Evolutionary conservation across 2,329 filamentous ascomycete genomes (phyloP), one percentile per base, ranked within the genome.

Genomic region (Aspergillus sp.): DNA sequence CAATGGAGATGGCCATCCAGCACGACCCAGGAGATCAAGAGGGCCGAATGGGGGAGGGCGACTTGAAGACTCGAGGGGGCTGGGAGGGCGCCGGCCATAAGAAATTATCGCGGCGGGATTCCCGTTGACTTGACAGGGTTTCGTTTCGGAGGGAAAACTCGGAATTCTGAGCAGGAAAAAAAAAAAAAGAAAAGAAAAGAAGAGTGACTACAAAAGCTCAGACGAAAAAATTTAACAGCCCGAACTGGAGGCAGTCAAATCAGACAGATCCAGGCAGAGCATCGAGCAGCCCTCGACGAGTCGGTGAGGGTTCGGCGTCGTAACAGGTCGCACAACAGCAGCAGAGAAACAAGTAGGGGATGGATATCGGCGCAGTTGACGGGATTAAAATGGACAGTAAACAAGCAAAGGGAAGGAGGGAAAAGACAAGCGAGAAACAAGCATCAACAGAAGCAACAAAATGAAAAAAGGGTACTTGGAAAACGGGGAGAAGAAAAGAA

Each of bases 1-100:
- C 70, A 65, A 76, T 70, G 59, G 73, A 72, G 70, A 75, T 68
- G 73, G 73, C 74, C 74, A 76, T 76, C 63, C 72, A 68, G 72
- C 69, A 71, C 64, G 58, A 66, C 58, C 61, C 61, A 57, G 64
- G 60, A 64, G 64, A 67, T 61, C 57, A 59, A 56, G 60, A 58
- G 60, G 65, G 66, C 67, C 64, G 67, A 66, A 63, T 59, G 61
- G 67, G 65, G 64, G 68, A 67, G 66, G 68, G 71, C 67, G 46
- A 46, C 51, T 70, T 66, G 68, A 69, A 73, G 68, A 69, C 68
- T 67, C 65, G 66, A 54, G 65, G 68, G 66, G 63, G 64, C 65
- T 63, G 65, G 57, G 63, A 65, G 58, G 64, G 66, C 64, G 67
- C 64, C 65, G 70, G 73, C 73, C 73, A 76, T 75, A 75, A 68